A percentile compares a stretch with the other conserved stretches of the same genome.
Evolutionary conservation across 352 stramenopile species (phyloP).

Genomic region (Phytophthora quininea): DNA sequence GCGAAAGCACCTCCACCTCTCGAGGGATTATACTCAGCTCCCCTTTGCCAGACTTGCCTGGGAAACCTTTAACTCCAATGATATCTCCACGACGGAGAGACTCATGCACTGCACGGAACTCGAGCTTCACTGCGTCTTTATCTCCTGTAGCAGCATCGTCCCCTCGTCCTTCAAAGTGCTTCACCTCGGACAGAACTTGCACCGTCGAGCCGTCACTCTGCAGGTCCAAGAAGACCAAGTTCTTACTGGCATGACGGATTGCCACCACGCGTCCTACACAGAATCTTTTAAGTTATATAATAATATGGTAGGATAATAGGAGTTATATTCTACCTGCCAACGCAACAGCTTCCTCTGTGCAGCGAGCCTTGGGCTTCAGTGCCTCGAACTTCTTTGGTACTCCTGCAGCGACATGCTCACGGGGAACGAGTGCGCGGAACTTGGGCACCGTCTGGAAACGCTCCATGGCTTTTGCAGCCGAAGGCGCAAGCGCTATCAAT

Average conservation of each 20-base stretch:
- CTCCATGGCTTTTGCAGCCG: conserved; percentile 45
- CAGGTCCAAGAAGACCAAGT: conserved; percentile 83
- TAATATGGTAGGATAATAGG: background rate
- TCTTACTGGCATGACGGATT: conserved; percentile 83
- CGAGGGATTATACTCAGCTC: conserved; percentile 85
- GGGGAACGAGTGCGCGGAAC: conserved; percentile 68
- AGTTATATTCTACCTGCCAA: conserved; percentile 44
- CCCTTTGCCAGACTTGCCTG: conserved; percentile 82
- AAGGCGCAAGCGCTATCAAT: conserved; percentile 21
- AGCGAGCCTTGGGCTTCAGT: conserved; percentile 63
- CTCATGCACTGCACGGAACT: conserved; percentile 71
- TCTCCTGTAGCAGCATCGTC: conserved; percentile 25
- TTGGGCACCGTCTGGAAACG: conserved; percentile 59
- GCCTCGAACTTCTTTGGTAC: conserved; percentile 63
- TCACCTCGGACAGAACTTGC: conserved; percentile 80
- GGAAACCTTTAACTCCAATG: conserved; percentile 78
- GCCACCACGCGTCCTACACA: conserved; percentile 67
- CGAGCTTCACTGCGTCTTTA: conserved; percentile 41
- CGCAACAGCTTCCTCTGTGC: conserved; percentile 55
- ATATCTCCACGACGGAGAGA: conserved; percentile 82
- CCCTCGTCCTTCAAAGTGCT: conserved; percentile 64
- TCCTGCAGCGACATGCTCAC: conserved; percentile 69
- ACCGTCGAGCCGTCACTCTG: conserved; percentile 67
- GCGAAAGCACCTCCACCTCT: conserved; percentile 93
- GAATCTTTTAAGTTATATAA: background rate